These are phyloP conservation scores for Phlebiopsis gigantea DNA, from an alignment of 768 basidiomycete species.

Conservation along the genomic window DNA sequence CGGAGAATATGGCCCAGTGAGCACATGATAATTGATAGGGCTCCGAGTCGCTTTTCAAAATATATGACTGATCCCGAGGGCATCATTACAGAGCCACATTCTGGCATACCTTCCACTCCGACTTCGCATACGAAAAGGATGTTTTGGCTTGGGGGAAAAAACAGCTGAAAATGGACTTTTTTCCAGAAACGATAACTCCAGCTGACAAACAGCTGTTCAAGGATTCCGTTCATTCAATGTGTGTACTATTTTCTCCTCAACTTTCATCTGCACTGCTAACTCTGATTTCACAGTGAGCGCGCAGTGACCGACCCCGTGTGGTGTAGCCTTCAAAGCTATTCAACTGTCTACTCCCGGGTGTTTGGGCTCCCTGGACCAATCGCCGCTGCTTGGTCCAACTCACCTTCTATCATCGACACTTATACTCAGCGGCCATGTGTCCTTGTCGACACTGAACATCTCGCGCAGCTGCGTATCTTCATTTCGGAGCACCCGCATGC, in stretches of 20 bases:
- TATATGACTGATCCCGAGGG: too few species aligned
- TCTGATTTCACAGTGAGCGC: constrained; percentile 32
- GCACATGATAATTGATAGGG: constrained; percentile 10
- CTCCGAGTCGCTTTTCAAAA: too few species aligned
- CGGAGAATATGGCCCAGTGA: constrained; percentile 75
- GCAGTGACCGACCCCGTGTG: constrained; percentile 55
- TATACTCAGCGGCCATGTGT: constrained; percentile 5
- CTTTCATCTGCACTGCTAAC: too few species aligned
- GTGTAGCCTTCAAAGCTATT: constrained; percentile 50
- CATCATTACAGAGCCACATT: constrained; percentile 59
- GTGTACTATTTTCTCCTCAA: too few species aligned
- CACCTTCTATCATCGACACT: constrained; percentile 3
- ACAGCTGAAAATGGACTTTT: too few species aligned
- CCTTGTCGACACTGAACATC: constrained; percentile 51
- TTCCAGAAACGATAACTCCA: too few species aligned
- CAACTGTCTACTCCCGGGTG: constrained; percentile 60
- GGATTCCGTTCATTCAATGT: too few species aligned
- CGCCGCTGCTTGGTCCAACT: constrained; percentile 46
- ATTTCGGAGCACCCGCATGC: constrained; percentile 40
- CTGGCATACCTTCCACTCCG: too few species aligned
- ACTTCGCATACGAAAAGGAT: too few species aligned
- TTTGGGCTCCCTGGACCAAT: constrained; percentile 37
- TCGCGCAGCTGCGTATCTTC: constrained; percentile 42
- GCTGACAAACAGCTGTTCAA: too few species aligned
- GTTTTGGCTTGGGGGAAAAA: too few species aligned